A percentile compares a stretch with the other conserved stretches of the same genome.
Evolutionary conservation across 1,284 basidiomycete species (phyloP).

Genomic region (Pseudozyma tsukubaensis): DNA sequence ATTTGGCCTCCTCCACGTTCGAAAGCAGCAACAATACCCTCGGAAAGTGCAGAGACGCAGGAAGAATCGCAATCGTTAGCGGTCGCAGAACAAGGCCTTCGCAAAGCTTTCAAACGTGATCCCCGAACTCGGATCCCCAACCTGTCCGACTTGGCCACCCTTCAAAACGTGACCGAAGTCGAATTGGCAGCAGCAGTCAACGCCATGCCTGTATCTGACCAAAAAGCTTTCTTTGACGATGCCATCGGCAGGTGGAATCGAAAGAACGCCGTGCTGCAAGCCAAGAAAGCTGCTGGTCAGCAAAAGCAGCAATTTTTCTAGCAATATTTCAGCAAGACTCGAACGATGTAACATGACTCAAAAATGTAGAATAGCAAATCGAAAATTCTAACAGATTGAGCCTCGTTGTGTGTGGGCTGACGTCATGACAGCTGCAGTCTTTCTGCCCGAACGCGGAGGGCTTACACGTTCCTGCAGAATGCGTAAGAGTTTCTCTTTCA

Average conservation of each 20-base stretch:
- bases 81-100: conserved; percentile 24
- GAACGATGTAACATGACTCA: too few relatives aligned
- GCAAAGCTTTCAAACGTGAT: conserved; percentile 9
- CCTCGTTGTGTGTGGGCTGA: conserved; percentile 7
- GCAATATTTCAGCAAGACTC: background rate
- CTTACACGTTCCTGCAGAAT: background rate
- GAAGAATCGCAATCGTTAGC: conserved; percentile 27
- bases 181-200: conserved; percentile 33
- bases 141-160: conserved; percentile 22
- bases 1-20: conserved; percentile 30
- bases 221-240: conserved; percentile 30
- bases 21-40: background rate
- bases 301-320: conserved; percentile 30
- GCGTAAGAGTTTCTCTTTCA: background rate
- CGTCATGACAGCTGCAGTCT: conserved; percentile 34
- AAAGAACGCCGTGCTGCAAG: conserved; percentile 3
- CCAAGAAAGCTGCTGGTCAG: conserved; percentile 8
- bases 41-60: conserved; percentile 1
- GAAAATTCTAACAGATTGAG: background rate
- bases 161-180: conserved; percentile 32
- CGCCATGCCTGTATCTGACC: conserved; percentile 24
- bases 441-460: background rate
- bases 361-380: too few relatives aligned
- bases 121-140: conserved; percentile 9
- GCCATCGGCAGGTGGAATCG: conserved; percentile 31